Percentiles rank a stretch among this genome's conserved stretches.
These are phyloP conservation scores for Albizia julibrissin DNA, from an alignment of 306 rosid genomes.

Conservation along the genomic window DNA sequence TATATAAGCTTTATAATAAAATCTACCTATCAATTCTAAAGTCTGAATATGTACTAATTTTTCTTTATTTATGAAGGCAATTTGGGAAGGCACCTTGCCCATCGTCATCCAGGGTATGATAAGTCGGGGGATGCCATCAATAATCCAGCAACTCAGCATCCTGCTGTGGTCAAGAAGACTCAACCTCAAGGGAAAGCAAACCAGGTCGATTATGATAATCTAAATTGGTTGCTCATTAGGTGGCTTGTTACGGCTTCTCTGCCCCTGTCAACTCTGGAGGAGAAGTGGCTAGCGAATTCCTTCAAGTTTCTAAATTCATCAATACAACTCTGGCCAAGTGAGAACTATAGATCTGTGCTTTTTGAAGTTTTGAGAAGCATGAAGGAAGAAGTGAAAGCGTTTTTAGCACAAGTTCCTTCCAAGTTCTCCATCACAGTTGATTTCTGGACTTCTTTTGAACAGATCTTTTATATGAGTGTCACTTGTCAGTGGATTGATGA, in stretches of 20 bases:
- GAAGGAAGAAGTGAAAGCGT: conserved; percentile 78
- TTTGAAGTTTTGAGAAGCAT: conserved; percentile 79
- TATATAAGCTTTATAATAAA: conserved; percentile 2
- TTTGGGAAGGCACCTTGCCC: conserved; percentile 89
- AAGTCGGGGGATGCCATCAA: conserved; percentile 64
- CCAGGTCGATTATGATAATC: conserved; percentile 81
- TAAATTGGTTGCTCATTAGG: conserved; percentile 89
- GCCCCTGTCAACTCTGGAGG: conserved; percentile 87
- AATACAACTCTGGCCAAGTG: conserved; percentile 82
- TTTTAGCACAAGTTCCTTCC: conserved; percentile 73
- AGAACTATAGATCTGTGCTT: conserved; percentile 65
- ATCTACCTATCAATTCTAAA: neutral
- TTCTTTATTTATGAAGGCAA: conserved; percentile 62
- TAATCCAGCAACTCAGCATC: conserved; percentile 52
- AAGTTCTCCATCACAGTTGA: conserved; percentile 84
- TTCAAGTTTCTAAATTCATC: conserved; percentile 85
- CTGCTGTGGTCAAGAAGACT: conserved; percentile 55
- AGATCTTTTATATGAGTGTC: conserved; percentile 79
- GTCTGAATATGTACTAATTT: conserved; percentile 25
- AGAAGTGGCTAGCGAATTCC: conserved; percentile 81
- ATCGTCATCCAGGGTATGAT: conserved; percentile 95
- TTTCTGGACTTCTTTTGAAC: conserved; percentile 92
- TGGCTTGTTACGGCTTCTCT: conserved; percentile 87
- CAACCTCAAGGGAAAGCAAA: conserved; percentile 68
- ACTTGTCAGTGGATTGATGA: conserved; percentile 94